Percentiles rank a stretch among this genome's conserved stretches.
Evolutionary conservation across 139 green algal species (phyloP).

Genomic region (Chlamydomonas schloesseri): DNA sequence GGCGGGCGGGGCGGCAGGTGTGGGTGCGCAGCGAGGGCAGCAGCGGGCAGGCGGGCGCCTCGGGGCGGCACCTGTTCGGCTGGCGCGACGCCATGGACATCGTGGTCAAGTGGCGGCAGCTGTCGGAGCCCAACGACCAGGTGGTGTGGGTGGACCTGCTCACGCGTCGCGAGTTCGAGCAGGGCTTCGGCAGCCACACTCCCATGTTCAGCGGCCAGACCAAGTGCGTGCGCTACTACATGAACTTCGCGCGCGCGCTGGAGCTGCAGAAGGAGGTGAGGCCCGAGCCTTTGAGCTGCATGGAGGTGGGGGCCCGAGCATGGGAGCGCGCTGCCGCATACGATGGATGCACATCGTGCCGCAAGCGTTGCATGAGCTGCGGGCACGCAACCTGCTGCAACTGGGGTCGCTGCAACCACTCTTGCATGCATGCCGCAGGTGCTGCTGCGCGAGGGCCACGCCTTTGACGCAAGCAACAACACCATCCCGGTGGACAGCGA

Average conservation of each 20-base stretch:
- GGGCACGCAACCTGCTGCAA: too few relatives aligned
- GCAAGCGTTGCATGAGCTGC: too few relatives aligned
- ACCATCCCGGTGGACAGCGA: constrained; percentile 65
- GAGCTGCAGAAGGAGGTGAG: constrained; percentile 71
- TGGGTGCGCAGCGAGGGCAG: constrained; percentile 60
- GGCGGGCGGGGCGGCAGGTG: constrained; percentile 39
- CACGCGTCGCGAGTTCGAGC: constrained; percentile 84
- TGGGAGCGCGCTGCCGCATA: not conserved
- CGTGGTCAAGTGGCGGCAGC: constrained; percentile 94
- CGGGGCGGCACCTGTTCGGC: constrained; percentile 74
- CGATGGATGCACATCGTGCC: too few relatives aligned
- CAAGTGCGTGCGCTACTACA: constrained; percentile 94
- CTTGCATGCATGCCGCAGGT: constrained; percentile 38
- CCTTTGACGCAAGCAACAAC: constrained; percentile 73
- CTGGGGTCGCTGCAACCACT: too few relatives aligned
- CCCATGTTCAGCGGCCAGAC: constrained; percentile 94
- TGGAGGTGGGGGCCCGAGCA: not conserved
- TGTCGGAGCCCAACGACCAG: constrained; percentile 93
- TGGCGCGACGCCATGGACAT: constrained; percentile 95
- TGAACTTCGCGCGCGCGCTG: constrained; percentile 82
- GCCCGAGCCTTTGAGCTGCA: too few relatives aligned
- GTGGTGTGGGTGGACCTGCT: constrained; percentile 97
- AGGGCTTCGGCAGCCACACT: constrained; percentile 92
- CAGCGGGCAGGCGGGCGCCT: constrained; percentile 54
- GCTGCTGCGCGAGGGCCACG: constrained; percentile 68